A percentile compares a stretch with the other conserved stretches of the same genome.
These are phyloP conservation scores for Huntiella abstrusa DNA, from an alignment of 2,329 filamentous ascomycete species.

Conservation along the genomic window DNA sequence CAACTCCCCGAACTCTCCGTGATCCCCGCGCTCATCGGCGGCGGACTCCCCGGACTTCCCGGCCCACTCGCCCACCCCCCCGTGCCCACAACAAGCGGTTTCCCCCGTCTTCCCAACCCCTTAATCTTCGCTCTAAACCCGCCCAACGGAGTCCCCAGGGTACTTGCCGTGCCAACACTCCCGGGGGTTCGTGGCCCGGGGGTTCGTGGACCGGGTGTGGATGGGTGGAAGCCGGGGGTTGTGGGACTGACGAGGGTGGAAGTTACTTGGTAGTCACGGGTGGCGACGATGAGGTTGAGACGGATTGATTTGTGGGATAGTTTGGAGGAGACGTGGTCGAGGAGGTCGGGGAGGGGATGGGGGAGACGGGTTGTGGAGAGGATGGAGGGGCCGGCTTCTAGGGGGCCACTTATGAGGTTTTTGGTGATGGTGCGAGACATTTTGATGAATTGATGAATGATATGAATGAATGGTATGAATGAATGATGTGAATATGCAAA, in stretches of 20 bases:
- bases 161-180: constrained; percentile 15
- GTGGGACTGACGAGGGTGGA: constrained; percentile 13
- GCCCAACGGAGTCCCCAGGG: no score
- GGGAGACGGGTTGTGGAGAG: constrained; percentile 40
- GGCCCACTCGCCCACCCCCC: no score
- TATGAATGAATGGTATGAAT: neutral
- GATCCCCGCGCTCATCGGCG: constrained; percentile 30
- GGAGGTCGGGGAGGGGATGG: constrained; percentile 30
- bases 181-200: constrained; percentile 14
- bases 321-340: constrained; percentile 38
- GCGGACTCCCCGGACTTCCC: constrained; percentile 13
- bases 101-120: no score
- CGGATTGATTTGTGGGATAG: constrained; percentile 36
- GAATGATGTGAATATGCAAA: neutral
- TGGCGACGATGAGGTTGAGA: constrained; percentile 38
- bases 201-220: constrained; percentile 9
- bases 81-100: no score
- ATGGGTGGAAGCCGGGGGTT: constrained; percentile 16
- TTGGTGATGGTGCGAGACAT: constrained; percentile 24
- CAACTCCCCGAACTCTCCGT: constrained; percentile 14
- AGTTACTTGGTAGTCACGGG: constrained; percentile 35
- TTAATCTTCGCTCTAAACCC: no score
- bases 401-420: constrained; percentile 39
- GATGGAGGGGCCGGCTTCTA: constrained; percentile 42
- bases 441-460: neutral